A percentile compares a stretch with the other conserved stretches of the same genome.
phyloP scores from a whole-genome alignment of 2,329 filamentous ascomycete species.

The Basipetospora sp. region DNA sequence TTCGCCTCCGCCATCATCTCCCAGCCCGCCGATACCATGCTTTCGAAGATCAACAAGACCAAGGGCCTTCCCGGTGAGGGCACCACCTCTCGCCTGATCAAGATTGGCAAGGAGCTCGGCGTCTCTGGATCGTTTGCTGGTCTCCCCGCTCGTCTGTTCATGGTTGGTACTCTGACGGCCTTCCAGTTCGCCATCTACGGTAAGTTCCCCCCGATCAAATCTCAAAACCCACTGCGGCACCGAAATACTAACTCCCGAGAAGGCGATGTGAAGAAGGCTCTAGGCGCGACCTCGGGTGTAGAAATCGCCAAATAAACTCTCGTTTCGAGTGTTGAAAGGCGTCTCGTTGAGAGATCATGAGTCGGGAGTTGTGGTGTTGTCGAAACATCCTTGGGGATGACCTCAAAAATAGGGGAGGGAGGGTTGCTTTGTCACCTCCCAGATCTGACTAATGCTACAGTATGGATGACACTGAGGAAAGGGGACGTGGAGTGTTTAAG shows the following conservation, averaged over 20 bases:
- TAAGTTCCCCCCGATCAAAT: conserved; percentile 9
- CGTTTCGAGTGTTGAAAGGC: neutral
- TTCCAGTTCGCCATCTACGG: conserved; percentile 86
- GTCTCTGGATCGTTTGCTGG: conserved; percentile 63
- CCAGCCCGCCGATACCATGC: conserved; percentile 85
- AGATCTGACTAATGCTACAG: too few relatives aligned
- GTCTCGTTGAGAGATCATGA: neutral
- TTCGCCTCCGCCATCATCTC: conserved; percentile 78
- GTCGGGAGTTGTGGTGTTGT: too few relatives aligned
- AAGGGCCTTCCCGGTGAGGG: conserved; percentile 75
- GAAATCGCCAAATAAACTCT: conserved; percentile 43
- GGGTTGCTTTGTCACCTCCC: too few relatives aligned
- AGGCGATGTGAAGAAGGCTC: conserved; percentile 46
- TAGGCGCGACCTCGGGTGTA: conserved; percentile 62
- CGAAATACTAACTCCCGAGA: conserved; percentile 1
- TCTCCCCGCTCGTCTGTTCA: conserved; percentile 56
- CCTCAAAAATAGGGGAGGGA: too few relatives aligned
- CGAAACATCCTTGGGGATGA: too few relatives aligned
- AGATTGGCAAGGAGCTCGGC: conserved; percentile 78
- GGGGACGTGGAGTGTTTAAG: too few relatives aligned
- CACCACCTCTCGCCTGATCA: conserved; percentile 64
- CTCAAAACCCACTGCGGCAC: too few relatives aligned
- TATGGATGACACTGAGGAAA: too few relatives aligned
- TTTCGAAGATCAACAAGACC: conserved; percentile 93
- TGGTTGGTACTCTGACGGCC: conserved; percentile 57